Base-by-base conservation (phyloP, 169 alveolate genomes). In the Plasmodium fragile region DNA sequence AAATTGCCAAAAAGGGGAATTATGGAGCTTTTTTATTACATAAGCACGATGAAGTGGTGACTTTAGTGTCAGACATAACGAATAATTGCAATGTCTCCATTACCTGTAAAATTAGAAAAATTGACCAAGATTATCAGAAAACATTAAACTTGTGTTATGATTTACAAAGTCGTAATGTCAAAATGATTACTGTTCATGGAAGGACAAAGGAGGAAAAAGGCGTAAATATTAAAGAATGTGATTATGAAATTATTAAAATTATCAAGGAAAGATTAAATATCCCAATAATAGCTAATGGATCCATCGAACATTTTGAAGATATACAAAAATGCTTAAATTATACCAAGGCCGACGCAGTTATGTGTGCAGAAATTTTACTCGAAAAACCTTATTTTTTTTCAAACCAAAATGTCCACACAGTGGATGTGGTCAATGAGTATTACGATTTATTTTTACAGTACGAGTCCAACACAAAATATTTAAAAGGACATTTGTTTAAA, bases 231-330 rank as follows among this genome's bases (percentile, higher is more conserved):
- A 78, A 94, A 52, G 92, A 92, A 4, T 94, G 96, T 22, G 97
- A 96, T 75, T 96, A 96, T 95, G 97, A 96, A 72, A 97, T 98
- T 65, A 97, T 98, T 22, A 97, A 94, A 90, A 97, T 96, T 65
- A 95, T 98, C 8, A 98, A 98, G 92, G 95, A 97, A 78, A 90
- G 97, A 59, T 94, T 97, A 78, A 92, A 93, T 34, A 97, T 98
- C 65, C 99, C 99, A 18, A 97, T 98, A 70, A 97, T 98, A 77
- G 99, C 99, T 43, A 98, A 98, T 96, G 99, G 99, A n/a, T 99
- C 99, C 18, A 96, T 98, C 52, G 97, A 94, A 49, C 77, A 93
- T 25, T 97, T 94, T 84, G 98, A 97, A 55, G 99, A 98, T 93
- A 96, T 97, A 28, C 83, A 93, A 71, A 96, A 95, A 80, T 97